These are phyloP conservation scores for Rhizopus microsporus DNA, from an alignment of 371 early-diverging fungal species.

Conservation along the genomic window DNA sequence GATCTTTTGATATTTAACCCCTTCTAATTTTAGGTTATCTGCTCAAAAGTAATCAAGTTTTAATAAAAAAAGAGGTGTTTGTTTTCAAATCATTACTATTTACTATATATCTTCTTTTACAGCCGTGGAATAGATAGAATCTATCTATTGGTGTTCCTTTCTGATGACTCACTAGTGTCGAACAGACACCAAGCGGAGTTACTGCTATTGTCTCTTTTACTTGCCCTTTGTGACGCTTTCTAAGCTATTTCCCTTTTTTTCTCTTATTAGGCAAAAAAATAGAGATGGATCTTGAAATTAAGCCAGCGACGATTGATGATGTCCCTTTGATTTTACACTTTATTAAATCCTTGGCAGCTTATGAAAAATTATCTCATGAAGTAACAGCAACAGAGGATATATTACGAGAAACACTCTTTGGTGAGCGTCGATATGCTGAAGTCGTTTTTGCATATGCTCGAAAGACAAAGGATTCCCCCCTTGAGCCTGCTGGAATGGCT, in stretches of 20 bases:
- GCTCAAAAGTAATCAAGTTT: neutral
- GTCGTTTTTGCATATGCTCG: constrained; percentile 62
- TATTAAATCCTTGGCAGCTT: constrained; percentile 74
- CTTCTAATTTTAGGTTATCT: constrained; percentile 1
- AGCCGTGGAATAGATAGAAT: too few relatives aligned
- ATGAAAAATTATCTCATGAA: constrained; percentile 73
- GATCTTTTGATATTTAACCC: neutral
- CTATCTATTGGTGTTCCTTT: too few relatives aligned
- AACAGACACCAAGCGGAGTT: too few relatives aligned
- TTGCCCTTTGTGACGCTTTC: neutral
- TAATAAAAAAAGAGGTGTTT: neutral
- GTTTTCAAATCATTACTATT: too few relatives aligned
- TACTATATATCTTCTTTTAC: too few relatives aligned
- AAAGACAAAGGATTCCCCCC: constrained; percentile 29
- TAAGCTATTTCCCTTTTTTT: neutral
- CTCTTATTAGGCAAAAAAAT: neutral
- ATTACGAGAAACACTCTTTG: constrained; percentile 64
- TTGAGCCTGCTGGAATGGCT: constrained; percentile 72
- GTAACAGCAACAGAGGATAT: constrained; percentile 73
- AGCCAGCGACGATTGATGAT: constrained; percentile 63
- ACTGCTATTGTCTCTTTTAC: too few relatives aligned
- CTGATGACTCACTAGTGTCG: too few relatives aligned
- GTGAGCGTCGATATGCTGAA: constrained; percentile 64
- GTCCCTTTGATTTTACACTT: constrained; percentile 66
- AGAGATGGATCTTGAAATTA: constrained; percentile 38